phyloP scores from a whole-genome alignment of 305 asterid species.

The Salvia sclarea region DNA sequence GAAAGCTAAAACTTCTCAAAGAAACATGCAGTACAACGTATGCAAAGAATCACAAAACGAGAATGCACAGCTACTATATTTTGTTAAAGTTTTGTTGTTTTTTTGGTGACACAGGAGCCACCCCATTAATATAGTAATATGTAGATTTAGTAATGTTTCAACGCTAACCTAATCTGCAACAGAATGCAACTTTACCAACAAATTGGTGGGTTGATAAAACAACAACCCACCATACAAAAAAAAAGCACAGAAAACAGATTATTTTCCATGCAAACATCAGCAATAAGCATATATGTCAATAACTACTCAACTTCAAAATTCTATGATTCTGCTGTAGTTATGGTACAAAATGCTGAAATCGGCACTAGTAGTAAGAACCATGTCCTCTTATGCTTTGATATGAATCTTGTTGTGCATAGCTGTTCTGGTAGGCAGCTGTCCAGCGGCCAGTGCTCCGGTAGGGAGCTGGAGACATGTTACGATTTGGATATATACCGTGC shows the following conservation, averaged over 20 bases:
- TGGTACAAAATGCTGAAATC: constrained; percentile 36
- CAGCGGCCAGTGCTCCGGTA: constrained; percentile 45
- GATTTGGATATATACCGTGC: constrained; percentile 35
- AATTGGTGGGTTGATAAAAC: not conserved
- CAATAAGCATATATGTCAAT: not conserved
- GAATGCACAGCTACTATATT: too few relatives aligned
- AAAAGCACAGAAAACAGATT: not conserved
- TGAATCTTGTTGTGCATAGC: constrained; percentile 39
- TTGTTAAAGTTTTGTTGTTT: too few relatives aligned
- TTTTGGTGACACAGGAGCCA: too few relatives aligned
- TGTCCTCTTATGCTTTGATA: constrained; percentile 45
- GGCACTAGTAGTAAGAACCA: constrained; percentile 56
- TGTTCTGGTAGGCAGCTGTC: constrained; percentile 43
- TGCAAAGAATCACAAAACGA: too few relatives aligned
- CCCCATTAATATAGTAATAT: not conserved
- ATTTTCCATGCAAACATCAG: not conserved
- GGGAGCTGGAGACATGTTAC: constrained; percentile 46
- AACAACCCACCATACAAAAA: not conserved
- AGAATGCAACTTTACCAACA: not conserved
- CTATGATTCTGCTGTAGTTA: constrained; percentile 20
- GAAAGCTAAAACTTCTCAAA: not conserved
- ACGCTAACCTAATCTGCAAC: constrained; percentile 3
- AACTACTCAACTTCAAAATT: constrained; percentile 4
- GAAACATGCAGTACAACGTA: too few relatives aligned
- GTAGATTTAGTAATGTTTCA: not conserved